A percentile compares a stretch with the other conserved stretches of the same genome.
phyloP scores from a whole-genome alignment of 331 rosid species.

The Saraca asoca region DNA sequence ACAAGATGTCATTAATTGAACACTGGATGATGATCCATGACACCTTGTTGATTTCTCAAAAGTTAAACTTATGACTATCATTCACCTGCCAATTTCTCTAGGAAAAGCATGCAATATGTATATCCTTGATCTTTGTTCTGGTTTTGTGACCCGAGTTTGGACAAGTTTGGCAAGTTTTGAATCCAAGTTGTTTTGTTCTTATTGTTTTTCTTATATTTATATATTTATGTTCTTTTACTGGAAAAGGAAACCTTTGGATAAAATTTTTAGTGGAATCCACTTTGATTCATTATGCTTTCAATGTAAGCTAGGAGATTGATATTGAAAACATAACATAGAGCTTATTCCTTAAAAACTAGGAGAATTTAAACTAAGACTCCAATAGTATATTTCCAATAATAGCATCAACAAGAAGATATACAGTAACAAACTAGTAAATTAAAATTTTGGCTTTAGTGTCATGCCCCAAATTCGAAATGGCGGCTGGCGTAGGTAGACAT shows the following conservation, averaged over 20 bases:
- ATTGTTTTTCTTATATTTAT: conserved; percentile 28
- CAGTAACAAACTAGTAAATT: neutral
- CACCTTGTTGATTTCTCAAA: conserved; percentile 21
- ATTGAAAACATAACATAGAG: neutral
- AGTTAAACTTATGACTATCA: conserved; percentile 32
- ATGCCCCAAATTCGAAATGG: no score
- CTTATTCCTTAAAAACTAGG: neutral
- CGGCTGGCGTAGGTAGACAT: no score
- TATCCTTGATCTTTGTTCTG: conserved; percentile 33
- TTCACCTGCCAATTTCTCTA: conserved; percentile 30
- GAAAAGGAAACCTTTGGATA: conserved; percentile 29
- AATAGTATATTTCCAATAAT: no score
- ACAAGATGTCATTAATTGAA: conserved; percentile 28
- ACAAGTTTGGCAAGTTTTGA: conserved; percentile 53
- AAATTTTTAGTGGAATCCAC: conserved; percentile 8
- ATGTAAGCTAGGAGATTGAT: neutral
- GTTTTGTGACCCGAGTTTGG: conserved; percentile 35
- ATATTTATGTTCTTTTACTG: conserved; percentile 28
- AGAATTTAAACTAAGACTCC: neutral
- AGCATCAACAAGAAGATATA: no score
- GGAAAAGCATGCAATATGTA: conserved; percentile 19
- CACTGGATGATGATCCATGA: conserved; percentile 4
- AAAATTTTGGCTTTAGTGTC: neutral
- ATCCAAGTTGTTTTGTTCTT: conserved; percentile 53
- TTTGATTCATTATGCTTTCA: conserved; percentile 23